Percentiles rank a stretch among this genome's conserved stretches.
phyloP scores from a whole-genome alignment of 257 asterid species.

The Marsdenia floribunda region DNA sequence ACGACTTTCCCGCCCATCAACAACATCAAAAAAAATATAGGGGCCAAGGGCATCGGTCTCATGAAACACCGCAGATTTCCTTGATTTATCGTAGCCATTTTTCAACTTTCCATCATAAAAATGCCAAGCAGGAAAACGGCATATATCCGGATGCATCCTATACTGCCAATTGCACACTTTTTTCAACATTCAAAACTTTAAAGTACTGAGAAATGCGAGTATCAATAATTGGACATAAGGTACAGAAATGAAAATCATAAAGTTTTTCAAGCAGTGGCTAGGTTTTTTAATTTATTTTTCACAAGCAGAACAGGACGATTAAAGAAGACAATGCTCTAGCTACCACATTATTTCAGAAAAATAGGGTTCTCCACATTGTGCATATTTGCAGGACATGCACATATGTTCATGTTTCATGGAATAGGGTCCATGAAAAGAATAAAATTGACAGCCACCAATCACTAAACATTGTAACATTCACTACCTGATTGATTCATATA shows the following conservation, averaged over 20 bases:
- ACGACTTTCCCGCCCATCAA: slow-evolving; percentile 84
- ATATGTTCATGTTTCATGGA: background rate
- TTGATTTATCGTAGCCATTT: slow-evolving; percentile 61
- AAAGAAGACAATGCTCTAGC: background rate
- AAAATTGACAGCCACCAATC: background rate
- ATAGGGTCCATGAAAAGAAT: background rate
- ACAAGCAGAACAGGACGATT: background rate
- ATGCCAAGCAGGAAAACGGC: slow-evolving; percentile 83
- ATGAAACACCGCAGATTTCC: slow-evolving; percentile 74
- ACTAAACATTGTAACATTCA: background rate
- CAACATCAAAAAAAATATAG: slow-evolving; percentile 75
- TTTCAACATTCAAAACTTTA: slow-evolving; percentile 13
- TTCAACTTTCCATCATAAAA: slow-evolving; percentile 92
- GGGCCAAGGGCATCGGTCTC: slow-evolving; percentile 81
- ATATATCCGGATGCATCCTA: slow-evolving; percentile 98
- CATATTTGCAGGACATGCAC: background rate
- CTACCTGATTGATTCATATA: background rate
- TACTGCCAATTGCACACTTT: slow-evolving; percentile 53
- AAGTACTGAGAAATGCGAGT: slow-evolving; percentile 10
- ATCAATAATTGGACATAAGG: background rate
- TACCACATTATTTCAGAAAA: background rate
- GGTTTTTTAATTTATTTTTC: background rate
- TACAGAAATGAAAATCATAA: background rate
- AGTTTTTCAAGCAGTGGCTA: background rate
- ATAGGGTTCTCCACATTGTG: background rate